Conservation (phyloP, 257 asterid genomes). For the Solanum arcanum region DNA sequence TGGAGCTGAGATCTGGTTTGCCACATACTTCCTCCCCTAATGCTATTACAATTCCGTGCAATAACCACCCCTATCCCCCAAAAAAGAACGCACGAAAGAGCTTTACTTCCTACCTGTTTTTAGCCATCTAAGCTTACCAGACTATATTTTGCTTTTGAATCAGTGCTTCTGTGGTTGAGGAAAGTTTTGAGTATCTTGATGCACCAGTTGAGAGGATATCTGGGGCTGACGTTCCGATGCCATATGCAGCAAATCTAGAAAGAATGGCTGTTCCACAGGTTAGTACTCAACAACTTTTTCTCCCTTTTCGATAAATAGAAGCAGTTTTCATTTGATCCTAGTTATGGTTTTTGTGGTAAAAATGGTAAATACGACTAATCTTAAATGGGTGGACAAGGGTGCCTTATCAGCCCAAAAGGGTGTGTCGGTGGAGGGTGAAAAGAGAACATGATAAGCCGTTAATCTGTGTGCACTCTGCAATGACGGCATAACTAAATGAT, state of each 20-base stretch:
- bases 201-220: slow-evolving; percentile 59
- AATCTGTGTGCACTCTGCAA: not conserved
- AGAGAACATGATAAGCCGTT: not conserved
- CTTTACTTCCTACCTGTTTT: not conserved
- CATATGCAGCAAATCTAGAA: slow-evolving; percentile 63
- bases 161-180: slow-evolving; percentile 55
- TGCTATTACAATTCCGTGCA: not conserved
- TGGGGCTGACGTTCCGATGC: slow-evolving; percentile 70
- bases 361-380: not conserved
- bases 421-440: not conserved
- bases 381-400: not conserved
- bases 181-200: slow-evolving; percentile 57
- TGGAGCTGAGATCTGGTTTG: slow-evolving; percentile 85
- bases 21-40: not conserved
- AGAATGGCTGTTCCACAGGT: slow-evolving; percentile 64
- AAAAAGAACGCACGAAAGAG: not conserved
- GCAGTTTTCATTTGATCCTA: not conserved
- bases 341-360: not conserved
- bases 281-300: not conserved
- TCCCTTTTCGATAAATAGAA: not conserved
- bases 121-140: not conserved
- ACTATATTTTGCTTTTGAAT: not conserved
- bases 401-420: not conserved
- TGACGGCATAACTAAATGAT: not conserved
- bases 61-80: not conserved